Base-by-base conservation (phyloP, 148 eudicot species). In the Arctostaphylos glauca region DNA sequence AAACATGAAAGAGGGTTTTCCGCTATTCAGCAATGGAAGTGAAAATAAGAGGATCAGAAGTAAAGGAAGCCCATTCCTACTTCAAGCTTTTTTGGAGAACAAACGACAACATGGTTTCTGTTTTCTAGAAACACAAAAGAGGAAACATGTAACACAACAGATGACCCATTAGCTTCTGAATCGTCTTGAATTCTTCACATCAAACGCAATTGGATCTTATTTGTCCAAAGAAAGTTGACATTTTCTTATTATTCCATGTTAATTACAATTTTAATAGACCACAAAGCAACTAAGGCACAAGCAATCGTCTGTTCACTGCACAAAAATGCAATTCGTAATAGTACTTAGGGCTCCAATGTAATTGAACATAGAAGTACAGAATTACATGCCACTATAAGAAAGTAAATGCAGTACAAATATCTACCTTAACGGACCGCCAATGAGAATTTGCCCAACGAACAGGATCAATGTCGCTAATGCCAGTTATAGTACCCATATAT, bases 401-500 rank as follows among this genome's bases (percentile, higher is more conserved):
- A 76, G 44, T 52, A 31, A 21, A 76, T 53, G 80, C 49, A 58
- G 80, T 58, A 78, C 13, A 43, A 78, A 18, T 60, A 7, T 82
- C 80, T 86, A 95, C 98, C 95, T 95, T 93, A 70, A 95, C 98
- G 55, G 98, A 94, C 84, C 98, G 91, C 98, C 98, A 95, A 77
- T 95, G 95, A 83, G 98, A 95, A 79, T 91, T 95, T 53, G 97
- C 91, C 98, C 98, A 95, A 73, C 98, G 95, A 78, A 88, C 95
- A 75, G 95, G 87, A 89, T 95, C 98, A 25, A 95, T 83, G 88
- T 95, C 97, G 67, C 92, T 86, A 72, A 93, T 93, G 78, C 95
- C 96, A 47, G 97, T 95, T 62, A 95, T 95, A 15, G 98, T 95
- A 53, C 98, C 98, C 98, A 95, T 95, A 87, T 93, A 95, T 85